These are phyloP conservation scores for Schwanniomyces etchellsii DNA, from an alignment of 1,139 yeast genomes.

Conservation along the genomic window DNA sequence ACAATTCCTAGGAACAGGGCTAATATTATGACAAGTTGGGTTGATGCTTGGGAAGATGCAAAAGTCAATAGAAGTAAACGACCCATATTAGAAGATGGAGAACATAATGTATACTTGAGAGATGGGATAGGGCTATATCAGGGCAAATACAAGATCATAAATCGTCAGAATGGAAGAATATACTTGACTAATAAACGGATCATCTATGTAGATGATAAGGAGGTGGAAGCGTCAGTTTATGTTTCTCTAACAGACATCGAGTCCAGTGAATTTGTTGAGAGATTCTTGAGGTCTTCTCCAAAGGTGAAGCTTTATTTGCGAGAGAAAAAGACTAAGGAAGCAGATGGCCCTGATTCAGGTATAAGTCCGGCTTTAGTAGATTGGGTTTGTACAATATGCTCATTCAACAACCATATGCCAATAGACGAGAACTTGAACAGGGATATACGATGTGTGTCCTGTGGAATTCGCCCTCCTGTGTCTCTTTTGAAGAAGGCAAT, in stretches of 20 bases:
- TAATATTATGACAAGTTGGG: slow-evolving; percentile 9
- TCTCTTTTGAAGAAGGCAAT: neutral
- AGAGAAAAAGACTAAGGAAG: slow-evolving; percentile 3
- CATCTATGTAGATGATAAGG: slow-evolving; percentile 59
- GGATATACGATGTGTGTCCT: slow-evolving; percentile 51
- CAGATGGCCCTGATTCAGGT: neutral
- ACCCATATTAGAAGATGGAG: slow-evolving; percentile 37
- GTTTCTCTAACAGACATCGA: slow-evolving; percentile 45
- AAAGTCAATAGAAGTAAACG: slow-evolving; percentile 41
- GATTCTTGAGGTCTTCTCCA: slow-evolving; percentile 76
- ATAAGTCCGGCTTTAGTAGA: slow-evolving; percentile 11
- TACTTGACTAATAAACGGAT: slow-evolving; percentile 72
- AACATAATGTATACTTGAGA: slow-evolving; percentile 40
- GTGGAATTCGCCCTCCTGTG: slow-evolving; percentile 55
- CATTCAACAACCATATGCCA: slow-evolving; percentile 52
- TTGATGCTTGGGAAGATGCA: slow-evolving; percentile 32
- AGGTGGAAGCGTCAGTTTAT: slow-evolving; percentile 42
- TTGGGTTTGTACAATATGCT: slow-evolving; percentile 88
- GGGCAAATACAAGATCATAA: slow-evolving; percentile 57
- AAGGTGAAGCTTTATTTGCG: slow-evolving; percentile 46
- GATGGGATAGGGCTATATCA: slow-evolving; percentile 66
- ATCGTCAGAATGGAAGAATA: slow-evolving; percentile 69
- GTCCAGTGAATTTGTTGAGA: slow-evolving; percentile 42
- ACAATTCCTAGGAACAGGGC: too few relatives aligned
- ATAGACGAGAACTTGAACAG: slow-evolving; percentile 26